phyloP scores from a whole-genome alignment of 306 rosid genomes.

The Arachis stenosperma region DNA sequence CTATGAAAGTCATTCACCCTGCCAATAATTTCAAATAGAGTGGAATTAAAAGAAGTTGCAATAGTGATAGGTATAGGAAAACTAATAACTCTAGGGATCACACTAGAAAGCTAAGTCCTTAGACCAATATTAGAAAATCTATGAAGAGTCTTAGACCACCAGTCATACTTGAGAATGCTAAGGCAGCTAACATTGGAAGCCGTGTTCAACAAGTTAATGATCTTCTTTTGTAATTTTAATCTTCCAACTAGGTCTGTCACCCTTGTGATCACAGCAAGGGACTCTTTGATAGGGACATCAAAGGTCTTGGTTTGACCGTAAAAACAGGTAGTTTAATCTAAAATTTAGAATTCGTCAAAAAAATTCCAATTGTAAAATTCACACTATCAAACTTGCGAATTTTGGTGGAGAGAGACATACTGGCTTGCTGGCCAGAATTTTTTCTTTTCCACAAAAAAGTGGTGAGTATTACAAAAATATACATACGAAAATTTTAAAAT shows the following conservation, averaged over 20 bases:
- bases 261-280: constrained; percentile 41
- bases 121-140: constrained; percentile 51
- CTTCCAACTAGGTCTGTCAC: constrained; percentile 50
- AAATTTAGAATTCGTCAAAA: too few relatives aligned
- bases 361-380: too few relatives aligned
- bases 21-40: constrained; percentile 76
- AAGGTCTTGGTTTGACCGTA: too few relatives aligned
- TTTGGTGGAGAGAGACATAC: too few relatives aligned
- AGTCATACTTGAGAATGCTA: constrained; percentile 55
- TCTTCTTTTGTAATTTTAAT: constrained; percentile 52
- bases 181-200: constrained; percentile 65
- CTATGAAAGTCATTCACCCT: constrained; percentile 47
- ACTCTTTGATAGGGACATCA: background rate
- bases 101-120: constrained; percentile 39
- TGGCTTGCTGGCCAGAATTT: too few relatives aligned
- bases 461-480: too few relatives aligned
- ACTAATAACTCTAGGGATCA: constrained; percentile 49
- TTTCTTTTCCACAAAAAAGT: too few relatives aligned
- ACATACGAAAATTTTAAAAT: too few relatives aligned
- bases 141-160: constrained; percentile 66
- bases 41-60: constrained; percentile 53
- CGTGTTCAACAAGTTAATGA: constrained; percentile 45
- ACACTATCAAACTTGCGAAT: too few relatives aligned
- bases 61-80: constrained; percentile 55
- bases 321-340: too few relatives aligned